A percentile compares a stretch with the other conserved stretches of the same genome.
Conservation (phyloP, 768 basidiomycete species). For the Russula lepida region DNA sequence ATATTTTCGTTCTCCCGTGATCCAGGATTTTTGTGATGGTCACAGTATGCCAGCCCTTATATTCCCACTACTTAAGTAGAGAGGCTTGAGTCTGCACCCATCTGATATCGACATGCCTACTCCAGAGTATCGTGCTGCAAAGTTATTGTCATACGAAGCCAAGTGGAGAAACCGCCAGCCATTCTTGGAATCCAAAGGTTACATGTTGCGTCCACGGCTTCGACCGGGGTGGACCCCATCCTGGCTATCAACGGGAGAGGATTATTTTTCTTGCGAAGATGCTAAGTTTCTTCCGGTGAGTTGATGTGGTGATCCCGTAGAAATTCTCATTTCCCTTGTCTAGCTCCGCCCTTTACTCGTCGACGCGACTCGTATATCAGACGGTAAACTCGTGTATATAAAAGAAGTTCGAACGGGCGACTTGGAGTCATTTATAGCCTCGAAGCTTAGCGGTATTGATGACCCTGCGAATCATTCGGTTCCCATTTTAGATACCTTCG, state of each 20-base stretch:
- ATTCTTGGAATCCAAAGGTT: conserved; percentile 18
- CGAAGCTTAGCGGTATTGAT: not conserved
- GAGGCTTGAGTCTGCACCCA: too few relatives aligned
- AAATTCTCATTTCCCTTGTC: not conserved
- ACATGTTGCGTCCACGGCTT: conserved; percentile 16
- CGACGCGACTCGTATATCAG: too few relatives aligned
- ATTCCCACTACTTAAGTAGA: too few relatives aligned
- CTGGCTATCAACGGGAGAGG: conserved; percentile 6
- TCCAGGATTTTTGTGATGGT: too few relatives aligned
- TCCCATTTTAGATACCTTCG: conserved; percentile 14
- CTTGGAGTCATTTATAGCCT: conserved; percentile 19
- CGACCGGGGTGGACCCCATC: conserved; percentile 21
- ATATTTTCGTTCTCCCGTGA: too few relatives aligned
- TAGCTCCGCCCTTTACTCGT: conserved; percentile 13
- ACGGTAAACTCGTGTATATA: conserved; percentile 25
- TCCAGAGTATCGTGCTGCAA: too few relatives aligned
- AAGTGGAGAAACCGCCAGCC: conserved; percentile 12
- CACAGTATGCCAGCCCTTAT: too few relatives aligned
- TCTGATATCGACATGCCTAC: too few relatives aligned
- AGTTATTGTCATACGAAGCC: not conserved
- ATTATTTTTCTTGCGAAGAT: not conserved
- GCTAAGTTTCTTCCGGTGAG: not conserved
- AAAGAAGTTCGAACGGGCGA: conserved; percentile 22
- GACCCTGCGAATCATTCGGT: conserved; percentile 16
- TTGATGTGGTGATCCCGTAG: not conserved